phyloP scores from a whole-genome alignment of 2,329 filamentous ascomycete genomes.

The Penicillium sp. region DNA sequence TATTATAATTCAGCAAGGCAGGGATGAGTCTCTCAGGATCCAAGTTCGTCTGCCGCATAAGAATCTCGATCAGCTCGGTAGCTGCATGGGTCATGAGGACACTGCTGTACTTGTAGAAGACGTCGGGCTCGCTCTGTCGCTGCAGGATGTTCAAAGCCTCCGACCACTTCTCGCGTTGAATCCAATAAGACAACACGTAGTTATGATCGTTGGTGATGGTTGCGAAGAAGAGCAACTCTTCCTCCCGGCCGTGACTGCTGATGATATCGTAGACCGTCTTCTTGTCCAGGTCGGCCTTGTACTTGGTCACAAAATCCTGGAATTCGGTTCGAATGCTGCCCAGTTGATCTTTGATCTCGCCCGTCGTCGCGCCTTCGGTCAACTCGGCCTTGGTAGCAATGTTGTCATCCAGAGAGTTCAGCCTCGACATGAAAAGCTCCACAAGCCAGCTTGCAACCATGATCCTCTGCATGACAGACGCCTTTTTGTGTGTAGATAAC shows the following conservation, averaged over 20 bases:
- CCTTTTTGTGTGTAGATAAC: slow-evolving; percentile 73
- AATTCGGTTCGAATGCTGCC: slow-evolving; percentile 70
- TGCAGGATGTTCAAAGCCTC: slow-evolving; percentile 86
- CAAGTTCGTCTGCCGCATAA: slow-evolving; percentile 85
- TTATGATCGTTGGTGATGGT: slow-evolving; percentile 85
- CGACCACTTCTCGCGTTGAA: slow-evolving; percentile 86
- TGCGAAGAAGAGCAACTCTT: slow-evolving; percentile 87
- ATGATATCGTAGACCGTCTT: slow-evolving; percentile 95
- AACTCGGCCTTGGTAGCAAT: slow-evolving; percentile 85
- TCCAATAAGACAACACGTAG: slow-evolving; percentile 94
- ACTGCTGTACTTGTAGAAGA: slow-evolving; percentile 94
- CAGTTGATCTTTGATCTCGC: slow-evolving; percentile 65
- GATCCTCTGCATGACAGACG: slow-evolving; percentile 81
- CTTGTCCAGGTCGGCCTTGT: slow-evolving; percentile 81
- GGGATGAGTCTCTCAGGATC: slow-evolving; percentile 86
- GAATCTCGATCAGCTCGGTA: slow-evolving; percentile 82
- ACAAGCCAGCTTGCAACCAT: slow-evolving; percentile 96
- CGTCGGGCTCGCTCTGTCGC: slow-evolving; percentile 83
- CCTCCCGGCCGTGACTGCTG: slow-evolving; percentile 88
- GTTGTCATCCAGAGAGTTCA: slow-evolving; percentile 90
- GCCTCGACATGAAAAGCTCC: slow-evolving; percentile 94
- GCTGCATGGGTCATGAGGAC: slow-evolving; percentile 91
- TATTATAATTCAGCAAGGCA: slow-evolving; percentile 89
- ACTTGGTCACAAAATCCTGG: slow-evolving; percentile 77
- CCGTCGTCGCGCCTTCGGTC: slow-evolving; percentile 64